These are phyloP conservation scores for Laguncularia racemosa DNA, from an alignment of 345 rosid species.

Conservation along the genomic window DNA sequence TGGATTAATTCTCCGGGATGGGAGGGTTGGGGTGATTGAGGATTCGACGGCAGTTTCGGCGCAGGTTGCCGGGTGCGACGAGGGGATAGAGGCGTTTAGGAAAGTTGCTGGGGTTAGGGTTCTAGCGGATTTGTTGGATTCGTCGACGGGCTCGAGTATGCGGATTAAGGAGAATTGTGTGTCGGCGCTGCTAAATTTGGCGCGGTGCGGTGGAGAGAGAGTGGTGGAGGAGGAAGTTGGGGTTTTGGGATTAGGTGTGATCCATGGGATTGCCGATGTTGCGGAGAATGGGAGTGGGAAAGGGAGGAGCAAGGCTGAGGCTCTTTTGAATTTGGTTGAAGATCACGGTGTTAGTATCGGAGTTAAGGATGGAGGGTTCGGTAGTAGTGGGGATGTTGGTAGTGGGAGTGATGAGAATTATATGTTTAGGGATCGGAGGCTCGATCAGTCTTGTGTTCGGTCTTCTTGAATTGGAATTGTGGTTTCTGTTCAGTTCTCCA, in stretches of 20 bases:
- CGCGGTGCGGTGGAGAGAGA: slow-evolving; percentile 42
- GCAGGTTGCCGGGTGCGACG: slow-evolving; percentile 90
- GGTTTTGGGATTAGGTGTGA: slow-evolving; percentile 26
- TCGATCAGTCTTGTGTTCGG: slow-evolving; percentile 4
- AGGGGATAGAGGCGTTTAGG: slow-evolving; percentile 58
- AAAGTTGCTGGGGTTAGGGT: slow-evolving; percentile 46
- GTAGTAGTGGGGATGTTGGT: background rate
- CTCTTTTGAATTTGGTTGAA: slow-evolving; percentile 5
- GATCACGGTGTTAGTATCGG: background rate
- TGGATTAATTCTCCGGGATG: slow-evolving; percentile 58
- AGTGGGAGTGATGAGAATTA: too few species aligned
- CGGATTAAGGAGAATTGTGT: slow-evolving; percentile 76
- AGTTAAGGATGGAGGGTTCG: background rate
- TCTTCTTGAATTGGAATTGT: slow-evolving; percentile 7
- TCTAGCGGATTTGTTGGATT: slow-evolving; percentile 68
- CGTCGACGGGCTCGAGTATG: slow-evolving; percentile 52
- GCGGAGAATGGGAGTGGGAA: slow-evolving; percentile 51
- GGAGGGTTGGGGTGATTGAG: slow-evolving; percentile 78
- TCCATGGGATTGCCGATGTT: slow-evolving; percentile 55
- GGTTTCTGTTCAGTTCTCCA: background rate
- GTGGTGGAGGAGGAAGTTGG: slow-evolving; percentile 37
- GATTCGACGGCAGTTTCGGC: slow-evolving; percentile 91
- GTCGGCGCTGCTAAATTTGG: slow-evolving; percentile 67
- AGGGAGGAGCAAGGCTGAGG: slow-evolving; percentile 52
- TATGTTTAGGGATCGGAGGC: slow-evolving; percentile 1